These are phyloP conservation scores for Thielaviopsis populi DNA, from an alignment of 2,329 filamentous ascomycete species.

Conservation along the genomic window DNA sequence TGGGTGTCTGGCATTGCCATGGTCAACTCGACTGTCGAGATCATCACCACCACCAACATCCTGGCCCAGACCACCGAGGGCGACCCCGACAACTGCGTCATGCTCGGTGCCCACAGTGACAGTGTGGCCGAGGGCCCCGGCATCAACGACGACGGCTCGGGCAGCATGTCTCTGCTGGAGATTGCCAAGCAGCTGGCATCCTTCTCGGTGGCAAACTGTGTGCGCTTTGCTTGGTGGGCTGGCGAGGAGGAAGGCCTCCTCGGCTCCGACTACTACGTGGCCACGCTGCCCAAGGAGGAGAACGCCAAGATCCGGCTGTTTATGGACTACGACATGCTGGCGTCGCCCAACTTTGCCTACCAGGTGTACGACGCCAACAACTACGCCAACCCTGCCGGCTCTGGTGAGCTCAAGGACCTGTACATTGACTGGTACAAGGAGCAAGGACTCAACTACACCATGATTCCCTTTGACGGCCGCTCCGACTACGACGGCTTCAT, in stretches of 20 bases:
- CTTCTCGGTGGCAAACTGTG: slow-evolving; percentile 47
- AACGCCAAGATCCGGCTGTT: slow-evolving; percentile 49
- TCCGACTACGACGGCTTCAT: slow-evolving; percentile 72
- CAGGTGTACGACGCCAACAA: slow-evolving; percentile 61
- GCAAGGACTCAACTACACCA: slow-evolving; percentile 49
- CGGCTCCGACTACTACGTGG: slow-evolving; percentile 47
- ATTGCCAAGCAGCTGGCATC: slow-evolving; percentile 43
- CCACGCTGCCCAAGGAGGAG: slow-evolving; percentile 38
- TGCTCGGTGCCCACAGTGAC: slow-evolving; percentile 51
- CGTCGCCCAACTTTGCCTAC: slow-evolving; percentile 49
- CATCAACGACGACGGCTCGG: slow-evolving; percentile 67
- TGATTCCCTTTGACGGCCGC: slow-evolving; percentile 62
- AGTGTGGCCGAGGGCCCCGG: slow-evolving; percentile 49
- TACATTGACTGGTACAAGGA: slow-evolving; percentile 52
- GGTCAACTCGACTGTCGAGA: slow-evolving; percentile 41
- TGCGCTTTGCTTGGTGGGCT: slow-evolving; percentile 54
- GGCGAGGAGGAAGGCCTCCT: slow-evolving; percentile 52
- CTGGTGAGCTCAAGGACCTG: slow-evolving; percentile 50
- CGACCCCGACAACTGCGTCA: slow-evolving; percentile 47
- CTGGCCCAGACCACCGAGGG: slow-evolving; percentile 46
- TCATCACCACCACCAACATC: slow-evolving; percentile 43
- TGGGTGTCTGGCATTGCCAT: slow-evolving; percentile 41
- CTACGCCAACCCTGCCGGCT: slow-evolving; percentile 53
- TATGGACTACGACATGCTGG: slow-evolving; percentile 59
- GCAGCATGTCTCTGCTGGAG: slow-evolving; percentile 46